Base-by-base conservation (phyloP, 169 alveolate genomes). In the Babesia caballi region DNA sequence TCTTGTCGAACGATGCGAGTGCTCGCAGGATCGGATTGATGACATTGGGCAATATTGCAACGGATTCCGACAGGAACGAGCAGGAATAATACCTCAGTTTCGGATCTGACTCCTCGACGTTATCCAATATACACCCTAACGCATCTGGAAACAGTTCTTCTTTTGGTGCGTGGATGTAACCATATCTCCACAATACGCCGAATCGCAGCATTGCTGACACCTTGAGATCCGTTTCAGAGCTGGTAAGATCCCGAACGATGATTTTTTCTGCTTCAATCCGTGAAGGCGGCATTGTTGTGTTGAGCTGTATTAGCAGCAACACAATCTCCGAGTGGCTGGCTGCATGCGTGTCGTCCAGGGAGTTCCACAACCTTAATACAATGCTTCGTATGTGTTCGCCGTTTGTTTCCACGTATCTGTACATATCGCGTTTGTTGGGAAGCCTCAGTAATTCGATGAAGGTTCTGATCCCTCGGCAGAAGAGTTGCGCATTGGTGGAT, bases 311-410 rank as follows among this genome's bases (percentile, higher is more conserved):
- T 38, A 78, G 51, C n/a, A 78, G 58, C 12, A 67, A 23, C 65
- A 78, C 87, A 8, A 78, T 66, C 46, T 78, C 87, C 12, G 87
- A 78, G 33, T 78, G 87, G 49, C 30, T 53, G 4, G 84, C 53
- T 3, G 75, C 82, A 25, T 66, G 53, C 32, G 61, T 41, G 3
- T 78, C 87, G 14, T 68, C 83, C 1, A 67, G 51, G 15, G 74
- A 50, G 56, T 51, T 67, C 87, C 82, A 69, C 21, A 78, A 38
- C 28, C 51, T 85, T 33, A 27, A 21, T 0, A 68, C 9, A 25
- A 78, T 78, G 47, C 51, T 56, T 17, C 60, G 59, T 2, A 78
- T 3, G 36, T 78, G 83, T 21, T 14, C 65, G 0, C 61, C 68
- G 17, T 73, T 40, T 36, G 38, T 40, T 40, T 73, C 65, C 9